Base-by-base conservation (phyloP, 1,284 basidiomycete genomes). In the Wolfiporia cocos region DNA sequence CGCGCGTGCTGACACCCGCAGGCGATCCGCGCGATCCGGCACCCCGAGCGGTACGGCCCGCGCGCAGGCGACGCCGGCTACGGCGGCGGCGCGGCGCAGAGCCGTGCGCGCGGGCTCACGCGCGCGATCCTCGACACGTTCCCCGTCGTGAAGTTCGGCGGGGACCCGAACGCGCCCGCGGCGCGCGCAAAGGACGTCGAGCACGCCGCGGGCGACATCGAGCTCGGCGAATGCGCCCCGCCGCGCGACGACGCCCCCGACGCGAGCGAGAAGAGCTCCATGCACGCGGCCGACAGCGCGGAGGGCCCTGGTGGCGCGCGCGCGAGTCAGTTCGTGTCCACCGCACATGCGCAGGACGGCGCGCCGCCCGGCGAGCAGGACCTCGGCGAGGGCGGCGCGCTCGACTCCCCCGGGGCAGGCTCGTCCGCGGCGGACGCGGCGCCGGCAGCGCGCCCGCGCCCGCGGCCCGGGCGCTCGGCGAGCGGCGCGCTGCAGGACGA, bases 51-150 rank as follows among this genome's bases (percentile, higher is more conserved):
- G 37, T 95, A 95, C 59, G 91, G 92, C 6, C 85, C 87, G 17
- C 71, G 88, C 38, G 55, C 65, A 9, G 64, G 65, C 15, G 69
- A 74, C 37, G 67, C 68, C 14, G 58, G 57, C 1, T 51, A 59
- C 33, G 70, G 69, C 11, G 45, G 54, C 28, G 7, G 48, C 5
- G 57, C 64, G 17, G 63, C 69, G 33, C 86, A 89, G 59, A 85
- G 81, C 42, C 78, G 87, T 5, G 83, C 90, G 0, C 70, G 76
- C 31, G 89, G 92, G 2, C 71, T 96, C 37, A 86, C 87, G 0
- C 81, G 88, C 23, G 92, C 93, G 20, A 92, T 96, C 42, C 70
- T 96, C 41, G 92, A 96, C 56, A 95, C 92, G 1, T 96, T 96
- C 68, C 92, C 92, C 1, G 69, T 95, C 44, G 83, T 94, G 63